Evolutionary conservation across 768 basidiomycete species (phyloP), one percentile per base, ranked within the genome.

Genomic region (Boletus coccyginus): DNA sequence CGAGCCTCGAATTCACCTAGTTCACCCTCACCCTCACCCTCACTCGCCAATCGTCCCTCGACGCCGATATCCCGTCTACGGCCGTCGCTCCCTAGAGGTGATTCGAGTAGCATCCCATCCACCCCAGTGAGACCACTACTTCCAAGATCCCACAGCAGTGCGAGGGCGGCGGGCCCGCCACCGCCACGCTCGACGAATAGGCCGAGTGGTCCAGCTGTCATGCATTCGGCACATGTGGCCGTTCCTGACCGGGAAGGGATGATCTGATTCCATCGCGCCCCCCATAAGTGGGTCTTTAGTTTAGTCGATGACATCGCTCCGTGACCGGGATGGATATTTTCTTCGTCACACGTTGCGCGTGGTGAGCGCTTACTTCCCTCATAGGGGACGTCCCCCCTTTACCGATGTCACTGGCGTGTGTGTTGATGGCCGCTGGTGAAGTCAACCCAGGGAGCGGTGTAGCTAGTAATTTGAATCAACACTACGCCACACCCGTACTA

Each of bases 101-200:
- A 66, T 16, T 73, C 77, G 10, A 76, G 73, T 9, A 62, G 67
- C 32, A 27, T 17, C 0, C 48, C 57, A 19, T 57, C 68, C 9
- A 56, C 59, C 4, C 56, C 62, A 16, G 9, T 14, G 5, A 58
- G 59, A 49, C 54, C 48, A 62, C 75, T 21, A 62, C 73, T 62
- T 64, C 71, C 50, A 33, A 71, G 52, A 63, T 70, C 41, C 19
- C 64, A 67, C 4, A 59, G 53, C 38, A 55, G 48, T 31, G 41
- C 6, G 67, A 63, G 36, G 74, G 78, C 62, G 1, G 81, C 83
- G 17, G 80, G 80, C n/a, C 81, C 79, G 1, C 84, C 81, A 0
- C 81, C 85, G 4, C 87, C 88, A 17, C 78, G 88, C 48, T 89
- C 88, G 52, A 74, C 75, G 21, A 83, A 87, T 69, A 76, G 88